Evolutionary conservation across 1,284 basidiomycete species (phyloP).

Genomic region (Phylloboletellus chloephorus): DNA sequence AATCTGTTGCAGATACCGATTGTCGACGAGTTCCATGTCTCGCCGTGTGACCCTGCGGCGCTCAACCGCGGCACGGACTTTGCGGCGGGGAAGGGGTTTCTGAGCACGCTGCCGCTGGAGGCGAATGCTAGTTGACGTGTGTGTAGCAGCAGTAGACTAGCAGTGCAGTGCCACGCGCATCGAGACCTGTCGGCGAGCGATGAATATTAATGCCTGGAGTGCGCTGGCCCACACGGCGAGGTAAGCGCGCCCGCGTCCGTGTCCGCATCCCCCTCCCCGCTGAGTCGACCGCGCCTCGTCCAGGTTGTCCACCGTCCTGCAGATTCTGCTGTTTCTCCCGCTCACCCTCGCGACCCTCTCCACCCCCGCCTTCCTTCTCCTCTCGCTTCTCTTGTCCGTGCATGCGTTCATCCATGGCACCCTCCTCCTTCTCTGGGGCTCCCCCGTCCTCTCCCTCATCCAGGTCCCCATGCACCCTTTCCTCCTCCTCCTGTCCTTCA

Average conservation of each 20-base stretch:
- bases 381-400: conserved; percentile 71
- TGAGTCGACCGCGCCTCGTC: conserved; percentile 8
- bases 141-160: conserved; percentile 6
- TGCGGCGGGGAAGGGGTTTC: conserved; percentile 67
- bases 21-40: conserved; percentile 84
- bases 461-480: conserved; percentile 79
- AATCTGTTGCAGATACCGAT: conserved; percentile 94
- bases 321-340: conserved; percentile 80
- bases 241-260: conserved; percentile 40
- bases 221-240: conserved; percentile 60
- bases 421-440: conserved; percentile 60
- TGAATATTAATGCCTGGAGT: conserved; percentile 53
- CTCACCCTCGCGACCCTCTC: conserved; percentile 77
- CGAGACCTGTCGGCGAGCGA: conserved; percentile 1
- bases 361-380: conserved; percentile 70
- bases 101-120: too few relatives aligned
- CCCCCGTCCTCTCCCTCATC: conserved; percentile 61
- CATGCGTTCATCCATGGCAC: conserved; percentile 75
- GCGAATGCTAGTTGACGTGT: too few relatives aligned
- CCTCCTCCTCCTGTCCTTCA: conserved; percentile 75
- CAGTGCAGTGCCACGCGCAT: neutral
- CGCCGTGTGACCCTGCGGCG: conserved; percentile 68
- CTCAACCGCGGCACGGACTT: conserved; percentile 61
- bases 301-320: conserved; percentile 69
- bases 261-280: neutral